A percentile compares a stretch with the other conserved stretches of the same genome.
These are phyloP conservation scores for Fomitopsis palustris DNA, from an alignment of 1,284 basidiomycete species.

Conservation along the genomic window DNA sequence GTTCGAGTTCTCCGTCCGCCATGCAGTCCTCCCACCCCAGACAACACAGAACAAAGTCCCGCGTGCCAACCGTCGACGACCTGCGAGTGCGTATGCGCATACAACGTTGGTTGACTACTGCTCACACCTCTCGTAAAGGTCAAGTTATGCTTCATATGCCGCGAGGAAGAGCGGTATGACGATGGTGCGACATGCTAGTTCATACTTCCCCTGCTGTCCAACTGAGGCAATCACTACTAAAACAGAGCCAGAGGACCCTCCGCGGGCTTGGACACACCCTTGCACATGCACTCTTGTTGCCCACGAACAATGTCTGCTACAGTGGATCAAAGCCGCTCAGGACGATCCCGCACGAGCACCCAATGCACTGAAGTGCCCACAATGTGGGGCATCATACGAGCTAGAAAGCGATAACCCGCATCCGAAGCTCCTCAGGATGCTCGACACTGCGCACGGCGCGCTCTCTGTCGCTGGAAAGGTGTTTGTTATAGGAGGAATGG, in stretches of 20 bases:
- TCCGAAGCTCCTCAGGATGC: slow-evolving; percentile 36
- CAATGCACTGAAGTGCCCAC: slow-evolving; percentile 75
- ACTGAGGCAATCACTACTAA: background rate
- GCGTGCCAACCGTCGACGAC: slow-evolving; percentile 36
- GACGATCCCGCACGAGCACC: slow-evolving; percentile 44
- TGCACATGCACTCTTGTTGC: slow-evolving; percentile 77
- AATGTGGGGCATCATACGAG: slow-evolving; percentile 65
- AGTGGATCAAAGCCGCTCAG: slow-evolving; percentile 72
- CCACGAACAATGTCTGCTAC: slow-evolving; percentile 72
- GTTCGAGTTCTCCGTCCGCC: background rate
- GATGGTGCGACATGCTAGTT: slow-evolving; percentile 36
- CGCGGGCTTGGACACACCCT: slow-evolving; percentile 68
- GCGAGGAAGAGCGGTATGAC: slow-evolving; percentile 61
- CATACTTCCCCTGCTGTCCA: background rate
- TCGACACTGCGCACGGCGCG: slow-evolving; percentile 46
- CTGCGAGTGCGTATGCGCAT: slow-evolving; percentile 33
- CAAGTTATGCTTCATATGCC: slow-evolving; percentile 75
- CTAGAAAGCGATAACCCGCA: slow-evolving; percentile 59
- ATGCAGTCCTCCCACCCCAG: slow-evolving; percentile 1
- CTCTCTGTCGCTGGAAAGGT: slow-evolving; percentile 48
- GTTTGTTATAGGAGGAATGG: slow-evolving; percentile 44
- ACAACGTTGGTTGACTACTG: too few relatives aligned
- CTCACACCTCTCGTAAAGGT: slow-evolving; percentile 38
- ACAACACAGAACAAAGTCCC: background rate
- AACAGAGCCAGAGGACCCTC: slow-evolving; percentile 43